phyloP scores from a whole-genome alignment of 805 yeast species.

The Gaillardinia entomophila region DNA sequence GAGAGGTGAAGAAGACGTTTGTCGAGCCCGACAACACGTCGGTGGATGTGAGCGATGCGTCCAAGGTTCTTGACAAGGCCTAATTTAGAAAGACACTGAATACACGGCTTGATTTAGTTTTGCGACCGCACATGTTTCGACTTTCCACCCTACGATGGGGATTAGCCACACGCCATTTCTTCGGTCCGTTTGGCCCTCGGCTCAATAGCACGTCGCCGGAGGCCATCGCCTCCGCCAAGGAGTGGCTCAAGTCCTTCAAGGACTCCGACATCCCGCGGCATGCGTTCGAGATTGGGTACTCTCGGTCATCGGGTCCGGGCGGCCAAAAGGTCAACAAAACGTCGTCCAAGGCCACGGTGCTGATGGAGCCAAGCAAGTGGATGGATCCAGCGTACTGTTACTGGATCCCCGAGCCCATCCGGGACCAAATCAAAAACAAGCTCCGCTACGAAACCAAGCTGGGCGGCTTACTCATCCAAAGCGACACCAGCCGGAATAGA shows the following conservation, averaged over 20 bases:
- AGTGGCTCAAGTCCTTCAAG: constrained; percentile 36
- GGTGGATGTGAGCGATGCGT: constrained; percentile 49
- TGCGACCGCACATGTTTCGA: no score
- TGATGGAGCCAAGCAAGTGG: constrained; percentile 40
- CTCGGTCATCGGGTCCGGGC: constrained; percentile 77
- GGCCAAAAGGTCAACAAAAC: constrained; percentile 84
- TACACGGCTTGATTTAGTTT: no score
- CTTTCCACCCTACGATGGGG: no score
- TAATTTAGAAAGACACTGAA: no score
- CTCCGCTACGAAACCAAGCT: constrained; percentile 51
- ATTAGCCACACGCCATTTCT: no score
- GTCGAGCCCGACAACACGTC: constrained; percentile 80
- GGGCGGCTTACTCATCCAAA: constrained; percentile 54
- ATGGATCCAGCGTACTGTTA: constrained; percentile 27
- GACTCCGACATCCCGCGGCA: constrained; percentile 36
- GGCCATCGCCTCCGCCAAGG: constrained; percentile 26
- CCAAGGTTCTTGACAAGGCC: constrained; percentile 32
- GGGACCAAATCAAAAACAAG: constrained; percentile 31
- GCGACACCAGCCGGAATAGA: constrained; percentile 55
- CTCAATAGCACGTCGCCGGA: constrained; percentile 6
- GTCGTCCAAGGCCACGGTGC: constrained; percentile 60
- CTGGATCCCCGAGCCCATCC: constrained; percentile 58
- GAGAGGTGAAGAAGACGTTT: constrained; percentile 58
- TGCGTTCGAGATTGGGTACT: constrained; percentile 40
- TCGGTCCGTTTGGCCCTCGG: no score